Percentiles rank a stretch among this genome's conserved stretches.
Evolutionary conservation across 164 flowering plant species (phyloP).

Genomic region (Pachysandra terminalis): DNA sequence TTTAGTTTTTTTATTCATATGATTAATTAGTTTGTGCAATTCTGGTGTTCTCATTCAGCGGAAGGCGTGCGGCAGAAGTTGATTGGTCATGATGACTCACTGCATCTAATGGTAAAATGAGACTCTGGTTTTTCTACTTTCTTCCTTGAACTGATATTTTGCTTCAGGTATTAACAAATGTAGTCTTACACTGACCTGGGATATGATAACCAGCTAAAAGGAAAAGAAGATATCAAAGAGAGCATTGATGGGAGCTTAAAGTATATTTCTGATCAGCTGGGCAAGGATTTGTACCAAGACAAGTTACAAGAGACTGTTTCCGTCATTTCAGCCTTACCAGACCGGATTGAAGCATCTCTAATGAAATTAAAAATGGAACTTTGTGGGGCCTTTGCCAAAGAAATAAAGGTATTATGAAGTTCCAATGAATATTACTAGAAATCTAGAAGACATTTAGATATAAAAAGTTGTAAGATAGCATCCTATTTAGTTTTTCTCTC

Average conservation of each 20-base stretch:
- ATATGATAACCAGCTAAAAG: constrained; percentile 50
- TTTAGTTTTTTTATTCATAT: neutral
- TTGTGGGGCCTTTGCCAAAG: constrained; percentile 34
- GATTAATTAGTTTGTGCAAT: constrained; percentile 5
- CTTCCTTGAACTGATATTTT: neutral
- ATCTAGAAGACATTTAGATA: neutral
- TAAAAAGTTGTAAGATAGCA: neutral
- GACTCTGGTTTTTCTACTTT: constrained; percentile 5
- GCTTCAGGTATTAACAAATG: neutral
- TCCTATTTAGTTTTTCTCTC: no score
- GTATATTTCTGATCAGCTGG: constrained; percentile 47
- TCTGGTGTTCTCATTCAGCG: constrained; percentile 38
- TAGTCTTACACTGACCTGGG: constrained; percentile 11
- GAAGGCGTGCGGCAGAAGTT: constrained; percentile 72
- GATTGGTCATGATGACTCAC: constrained; percentile 43
- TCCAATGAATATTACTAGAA: neutral
- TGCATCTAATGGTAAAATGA: constrained; percentile 64
- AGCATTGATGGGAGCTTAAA: constrained; percentile 51
- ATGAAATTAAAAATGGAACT: constrained; percentile 45
- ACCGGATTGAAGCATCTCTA: constrained; percentile 38
- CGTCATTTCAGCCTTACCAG: constrained; percentile 46
- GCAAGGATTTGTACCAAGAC: constrained; percentile 31
- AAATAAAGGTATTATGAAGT: constrained; percentile 44
- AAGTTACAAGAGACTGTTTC: constrained; percentile 41
- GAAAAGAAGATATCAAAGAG: constrained; percentile 64